Conservation (phyloP, 1,284 basidiomycete genomes). For the Phlebopus sp. region DNA sequence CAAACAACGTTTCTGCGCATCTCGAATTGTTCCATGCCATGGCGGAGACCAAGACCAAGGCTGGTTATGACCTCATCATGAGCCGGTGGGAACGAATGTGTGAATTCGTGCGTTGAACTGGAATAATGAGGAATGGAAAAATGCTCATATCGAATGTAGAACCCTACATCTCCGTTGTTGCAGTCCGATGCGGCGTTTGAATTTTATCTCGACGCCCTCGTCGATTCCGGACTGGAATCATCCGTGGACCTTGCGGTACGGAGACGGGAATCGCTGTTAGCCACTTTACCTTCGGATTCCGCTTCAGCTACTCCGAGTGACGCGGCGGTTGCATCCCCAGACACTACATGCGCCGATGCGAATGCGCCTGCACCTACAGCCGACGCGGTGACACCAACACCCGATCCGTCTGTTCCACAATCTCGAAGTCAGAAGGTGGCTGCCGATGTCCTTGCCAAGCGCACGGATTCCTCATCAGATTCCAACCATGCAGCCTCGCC, state of each 20-base stretch:
- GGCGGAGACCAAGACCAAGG: conserved; percentile 56
- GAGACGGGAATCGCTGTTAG: conserved; percentile 62
- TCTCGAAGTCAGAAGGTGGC: conserved; percentile 53
- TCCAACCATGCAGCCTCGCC: conserved; percentile 17
- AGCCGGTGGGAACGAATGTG: conserved; percentile 77
- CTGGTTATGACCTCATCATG: conserved; percentile 68
- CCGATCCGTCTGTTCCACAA: conserved; percentile 20
- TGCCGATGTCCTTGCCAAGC: conserved; percentile 49
- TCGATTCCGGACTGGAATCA: conserved; percentile 54
- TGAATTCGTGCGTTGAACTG: conserved; percentile 62
- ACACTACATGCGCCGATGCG: conserved; percentile 12
- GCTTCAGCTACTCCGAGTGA: conserved; percentile 17
- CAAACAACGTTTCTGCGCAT: conserved; percentile 66
- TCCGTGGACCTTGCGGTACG: conserved; percentile 64
- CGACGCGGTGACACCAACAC: conserved; percentile 13
- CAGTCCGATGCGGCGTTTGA: conserved; percentile 69
- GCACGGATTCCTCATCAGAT: conserved; percentile 17
- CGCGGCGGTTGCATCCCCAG: conserved; percentile 15
- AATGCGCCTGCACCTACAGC: conserved; percentile 9
- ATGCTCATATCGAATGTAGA: conserved; percentile 39
- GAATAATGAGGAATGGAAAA: neutral
- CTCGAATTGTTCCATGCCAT: conserved; percentile 68
- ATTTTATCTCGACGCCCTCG: conserved; percentile 65
- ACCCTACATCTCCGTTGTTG: conserved; percentile 62
- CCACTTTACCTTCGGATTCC: conserved; percentile 28